phyloP scores from a whole-genome alignment of 2,329 filamentous ascomycete species.

The Aspergillus ruber region DNA sequence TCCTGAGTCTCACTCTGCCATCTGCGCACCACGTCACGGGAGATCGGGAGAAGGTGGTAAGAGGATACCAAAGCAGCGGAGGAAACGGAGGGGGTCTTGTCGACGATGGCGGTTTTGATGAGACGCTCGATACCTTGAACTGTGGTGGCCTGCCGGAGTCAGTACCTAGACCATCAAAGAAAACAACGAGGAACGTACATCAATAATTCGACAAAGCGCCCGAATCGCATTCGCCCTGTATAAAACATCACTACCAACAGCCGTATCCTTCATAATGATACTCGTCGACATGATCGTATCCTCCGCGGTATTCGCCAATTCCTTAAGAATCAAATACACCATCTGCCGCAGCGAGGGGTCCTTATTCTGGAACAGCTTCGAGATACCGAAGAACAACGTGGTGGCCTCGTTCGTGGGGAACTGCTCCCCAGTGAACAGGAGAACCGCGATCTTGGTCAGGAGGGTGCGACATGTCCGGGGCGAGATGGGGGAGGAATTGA shows the following conservation, averaged over 20 bases:
- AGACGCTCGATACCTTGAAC: conserved; percentile 97
- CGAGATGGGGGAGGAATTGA: conserved; percentile 95
- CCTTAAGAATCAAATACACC: conserved; percentile 97
- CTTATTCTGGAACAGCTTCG: conserved; percentile 99
- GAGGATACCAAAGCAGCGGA: conserved; percentile 94
- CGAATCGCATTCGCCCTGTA: conserved; percentile 95
- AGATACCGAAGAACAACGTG: conserved; percentile 96
- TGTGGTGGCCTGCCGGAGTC: conserved; percentile 64
- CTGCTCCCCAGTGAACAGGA: conserved; percentile 93
- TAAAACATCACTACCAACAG: conserved; percentile 86
- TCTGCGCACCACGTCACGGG: conserved; percentile 86
- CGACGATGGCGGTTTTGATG: conserved; percentile 98
- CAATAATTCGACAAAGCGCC: conserved; percentile 91
- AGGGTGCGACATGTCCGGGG: conserved; percentile 96
- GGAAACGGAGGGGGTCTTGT: conserved; percentile 95
- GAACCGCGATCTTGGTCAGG: conserved; percentile 91
- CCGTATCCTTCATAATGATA: conserved; percentile 99
- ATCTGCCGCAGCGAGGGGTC: conserved; percentile 97
- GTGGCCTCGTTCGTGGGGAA: conserved; percentile 98
- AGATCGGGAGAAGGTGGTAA: conserved; percentile 94
- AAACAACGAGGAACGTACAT: conserved; percentile 52
- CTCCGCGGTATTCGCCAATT: conserved; percentile 88
- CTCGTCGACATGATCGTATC: conserved; percentile 99
- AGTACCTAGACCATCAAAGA: conserved; percentile 5
- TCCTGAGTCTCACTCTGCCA: conserved; percentile 99